Conservation (phyloP, 1,284 basidiomycete genomes). For the Ceratobasidium sp. region DNA sequence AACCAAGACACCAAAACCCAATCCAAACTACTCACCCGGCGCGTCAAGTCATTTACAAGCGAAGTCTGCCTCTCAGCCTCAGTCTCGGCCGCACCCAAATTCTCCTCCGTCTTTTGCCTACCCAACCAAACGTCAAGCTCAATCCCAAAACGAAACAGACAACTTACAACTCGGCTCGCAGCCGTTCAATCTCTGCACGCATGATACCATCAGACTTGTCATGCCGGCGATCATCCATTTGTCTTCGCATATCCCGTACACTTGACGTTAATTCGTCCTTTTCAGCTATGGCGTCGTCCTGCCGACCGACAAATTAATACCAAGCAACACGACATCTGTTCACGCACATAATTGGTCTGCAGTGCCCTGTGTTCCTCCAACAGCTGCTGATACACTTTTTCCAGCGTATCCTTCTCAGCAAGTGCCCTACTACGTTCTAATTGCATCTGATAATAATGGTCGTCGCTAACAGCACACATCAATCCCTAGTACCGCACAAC, state of each 20-base stretch:
- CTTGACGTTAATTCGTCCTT: constrained; percentile 70
- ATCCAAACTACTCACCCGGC: constrained; percentile 54
- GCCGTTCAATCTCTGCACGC: constrained; percentile 76
- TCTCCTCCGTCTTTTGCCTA: constrained; percentile 90
- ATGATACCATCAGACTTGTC: constrained; percentile 73
- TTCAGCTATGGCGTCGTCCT: constrained; percentile 70
- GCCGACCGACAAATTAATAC: background rate
- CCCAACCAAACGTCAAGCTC: background rate
- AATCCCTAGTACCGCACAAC: too few species aligned
- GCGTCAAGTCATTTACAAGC: constrained; percentile 72
- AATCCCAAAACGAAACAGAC: background rate
- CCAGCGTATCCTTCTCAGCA: constrained; percentile 77
- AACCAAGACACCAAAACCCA: background rate
- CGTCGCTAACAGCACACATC: constrained; percentile 75
- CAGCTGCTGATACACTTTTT: constrained; percentile 75
- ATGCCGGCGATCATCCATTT: constrained; percentile 63
- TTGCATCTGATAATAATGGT: constrained; percentile 83
- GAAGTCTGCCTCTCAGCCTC: constrained; percentile 77
- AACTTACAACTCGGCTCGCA: constrained; percentile 81
- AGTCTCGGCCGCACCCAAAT: constrained; percentile 75
- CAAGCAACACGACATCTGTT: background rate
- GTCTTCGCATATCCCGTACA: constrained; percentile 62
- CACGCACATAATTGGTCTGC: constrained; percentile 61
- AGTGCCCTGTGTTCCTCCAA: constrained; percentile 77
- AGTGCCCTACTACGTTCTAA: constrained; percentile 74